Percentiles rank a stretch among this genome's conserved stretches.
Evolutionary conservation across 148 eudicot species (phyloP).

Genomic region (Camellia japonica): DNA sequence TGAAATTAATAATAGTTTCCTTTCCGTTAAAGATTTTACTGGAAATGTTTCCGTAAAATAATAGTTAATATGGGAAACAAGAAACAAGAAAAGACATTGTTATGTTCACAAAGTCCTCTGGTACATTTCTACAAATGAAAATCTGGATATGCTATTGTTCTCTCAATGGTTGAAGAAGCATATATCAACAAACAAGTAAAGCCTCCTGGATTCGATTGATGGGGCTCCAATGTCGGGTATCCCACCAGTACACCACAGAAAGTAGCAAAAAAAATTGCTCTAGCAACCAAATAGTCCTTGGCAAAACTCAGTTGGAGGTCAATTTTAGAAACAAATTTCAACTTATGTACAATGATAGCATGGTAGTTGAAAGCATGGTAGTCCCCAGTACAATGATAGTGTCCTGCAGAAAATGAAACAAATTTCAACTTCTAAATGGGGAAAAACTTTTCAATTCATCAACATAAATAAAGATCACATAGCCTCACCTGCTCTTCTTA

Average conservation of each 20-base stretch:
- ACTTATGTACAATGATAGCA: background rate
- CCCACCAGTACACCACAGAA: slow-evolving; percentile 7
- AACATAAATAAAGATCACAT: background rate
- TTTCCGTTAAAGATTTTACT: no score
- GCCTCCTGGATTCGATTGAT: background rate
- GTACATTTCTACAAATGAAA: background rate
- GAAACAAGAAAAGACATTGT: no score
- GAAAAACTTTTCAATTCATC: background rate
- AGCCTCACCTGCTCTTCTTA: background rate
- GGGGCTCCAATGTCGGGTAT: slow-evolving; percentile 8
- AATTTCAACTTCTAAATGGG: background rate
- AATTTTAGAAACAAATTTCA: background rate
- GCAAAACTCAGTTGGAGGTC: background rate
- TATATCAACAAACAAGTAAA: background rate
- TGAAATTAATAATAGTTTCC: no score
- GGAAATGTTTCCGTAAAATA: no score
- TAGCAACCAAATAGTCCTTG: background rate
- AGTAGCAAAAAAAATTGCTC: background rate
- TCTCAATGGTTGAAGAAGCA: background rate
- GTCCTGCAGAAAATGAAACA: background rate
- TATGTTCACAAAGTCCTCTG: no score
- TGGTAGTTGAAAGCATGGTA: slow-evolving; percentile 9
- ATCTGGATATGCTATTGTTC: background rate
- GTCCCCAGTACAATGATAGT: slow-evolving; percentile 17
- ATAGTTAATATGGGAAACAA: no score